Evolutionary conservation across 129 eudicot genomes (phyloP).

Genomic region (Heracleum sosnowskyi): DNA sequence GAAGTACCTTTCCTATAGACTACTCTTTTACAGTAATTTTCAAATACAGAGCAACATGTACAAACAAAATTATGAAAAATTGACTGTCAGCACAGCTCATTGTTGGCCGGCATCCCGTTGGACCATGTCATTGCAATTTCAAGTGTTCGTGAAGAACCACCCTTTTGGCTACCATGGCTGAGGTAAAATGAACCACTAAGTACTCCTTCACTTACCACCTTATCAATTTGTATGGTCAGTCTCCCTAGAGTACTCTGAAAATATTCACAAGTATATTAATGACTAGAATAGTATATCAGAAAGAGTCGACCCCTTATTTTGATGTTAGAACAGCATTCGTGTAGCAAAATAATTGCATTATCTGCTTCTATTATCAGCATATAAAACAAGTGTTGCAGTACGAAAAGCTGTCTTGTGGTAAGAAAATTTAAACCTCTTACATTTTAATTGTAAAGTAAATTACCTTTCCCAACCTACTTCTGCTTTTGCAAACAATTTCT

Average conservation of each 20-base stretch:
- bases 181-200: conserved; percentile 59
- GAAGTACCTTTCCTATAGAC: conserved; percentile 1
- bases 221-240: conserved; percentile 76
- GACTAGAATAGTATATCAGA: not conserved
- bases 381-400: not conserved
- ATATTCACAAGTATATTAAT: conserved; percentile 1
- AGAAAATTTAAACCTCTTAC: not conserved
- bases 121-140: conserved; percentile 82
- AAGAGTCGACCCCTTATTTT: not conserved
- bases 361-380: not conserved
- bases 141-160: conserved; percentile 50
- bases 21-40: not conserved
- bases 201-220: conserved; percentile 70
- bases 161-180: conserved; percentile 41
- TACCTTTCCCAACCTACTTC: conserved; percentile 75
- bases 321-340: not conserved
- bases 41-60: not conserved
- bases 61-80: conserved; percentile 8
- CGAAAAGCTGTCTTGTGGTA: not conserved
- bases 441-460: not conserved
- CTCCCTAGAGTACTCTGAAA: conserved; percentile 61
- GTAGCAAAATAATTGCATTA: not conserved
- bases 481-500: conserved; percentile 63
- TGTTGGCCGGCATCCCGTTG: conserved; percentile 32
- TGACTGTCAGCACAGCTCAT: conserved; percentile 13